Base-by-base conservation (phyloP, 202 grass and related monocot species). In the Carex sylvatica region DNA sequence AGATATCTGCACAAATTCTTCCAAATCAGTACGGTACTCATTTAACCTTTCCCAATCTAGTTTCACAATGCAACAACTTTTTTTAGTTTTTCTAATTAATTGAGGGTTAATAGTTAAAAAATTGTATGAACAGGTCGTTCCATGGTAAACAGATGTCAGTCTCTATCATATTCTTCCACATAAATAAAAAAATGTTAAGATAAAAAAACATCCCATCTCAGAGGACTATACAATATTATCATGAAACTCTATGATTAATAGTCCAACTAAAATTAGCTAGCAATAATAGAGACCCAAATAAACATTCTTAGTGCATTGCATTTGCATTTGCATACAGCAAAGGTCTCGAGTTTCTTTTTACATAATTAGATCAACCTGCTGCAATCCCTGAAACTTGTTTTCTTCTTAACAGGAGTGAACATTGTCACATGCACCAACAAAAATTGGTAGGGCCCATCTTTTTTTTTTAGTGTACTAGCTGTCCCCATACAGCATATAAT, bases 371-470 rank as follows among this genome's bases (percentile, higher is more conserved):
- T 77, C 20, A 36, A 77, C 74, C 28, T 77, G 74, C 74, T 77
- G 53, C 53, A 19, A 33, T 77, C 52, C 38, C 53, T 77, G 53
- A 77, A 58, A 59, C 53, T 77, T 77, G 52, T 77, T 77, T 19
- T 77, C 74, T 77, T 77, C 74, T 77, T 8, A 77, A 59, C 6
- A 59, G 26, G 16, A 77, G 53, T 77, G 74, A 77, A 77, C 74
- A 59, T 36, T 80, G 78, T 80, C 78, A 80, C 78, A 80, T 80
- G 78, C 78, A 65, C 36, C 60, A 51, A 65, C 61, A 61, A 80
- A 70, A 63, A 30, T 80, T 63, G 30, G 59, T 6, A n/a, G 12
- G 78, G 4, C 36, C 56, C 60, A 62, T 80, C 58, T 80, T 80
- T 62, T 80, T 80, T 80, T 62, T 80, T 64, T 65, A 62, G 60